Evolutionary conservation across 2,329 filamentous ascomycete species (phyloP).

Genomic region (Pseudogymnoascus sp.): DNA sequence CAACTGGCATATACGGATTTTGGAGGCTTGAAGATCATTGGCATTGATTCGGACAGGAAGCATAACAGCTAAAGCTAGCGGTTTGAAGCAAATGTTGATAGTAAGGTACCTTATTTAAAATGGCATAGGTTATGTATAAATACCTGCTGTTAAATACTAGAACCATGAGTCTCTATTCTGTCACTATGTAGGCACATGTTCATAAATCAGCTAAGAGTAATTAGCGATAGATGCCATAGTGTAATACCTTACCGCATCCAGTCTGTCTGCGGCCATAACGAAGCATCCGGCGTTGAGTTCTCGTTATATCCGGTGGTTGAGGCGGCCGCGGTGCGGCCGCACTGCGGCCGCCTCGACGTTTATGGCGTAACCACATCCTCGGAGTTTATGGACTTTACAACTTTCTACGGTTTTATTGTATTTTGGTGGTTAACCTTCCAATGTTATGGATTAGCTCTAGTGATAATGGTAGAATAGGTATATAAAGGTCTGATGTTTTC

Average conservation of each 20-base stretch:
- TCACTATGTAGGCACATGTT: neutral
- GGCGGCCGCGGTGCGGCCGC: neutral
- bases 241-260: neutral
- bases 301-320: neutral
- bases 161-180: neutral
- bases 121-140: neutral
- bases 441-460: neutral
- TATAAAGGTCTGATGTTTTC: neutral
- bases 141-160: neutral
- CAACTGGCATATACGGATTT: slow-evolving; percentile 66
- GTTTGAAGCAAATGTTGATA: neutral
- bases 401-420: neutral
- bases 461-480: neutral
- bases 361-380: neutral
- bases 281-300: neutral
- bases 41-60: slow-evolving; percentile 44
- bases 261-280: neutral
- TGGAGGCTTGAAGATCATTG: slow-evolving; percentile 54
- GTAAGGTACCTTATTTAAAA: neutral
- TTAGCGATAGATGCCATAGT: neutral
- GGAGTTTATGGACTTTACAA: neutral
- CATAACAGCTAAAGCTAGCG: slow-evolving; percentile 19
- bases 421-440: neutral
- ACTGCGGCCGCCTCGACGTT: neutral
- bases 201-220: neutral